Conservation (phyloP, 2,329 filamentous ascomycete genomes). For the Aspergillus sp. region DNA sequence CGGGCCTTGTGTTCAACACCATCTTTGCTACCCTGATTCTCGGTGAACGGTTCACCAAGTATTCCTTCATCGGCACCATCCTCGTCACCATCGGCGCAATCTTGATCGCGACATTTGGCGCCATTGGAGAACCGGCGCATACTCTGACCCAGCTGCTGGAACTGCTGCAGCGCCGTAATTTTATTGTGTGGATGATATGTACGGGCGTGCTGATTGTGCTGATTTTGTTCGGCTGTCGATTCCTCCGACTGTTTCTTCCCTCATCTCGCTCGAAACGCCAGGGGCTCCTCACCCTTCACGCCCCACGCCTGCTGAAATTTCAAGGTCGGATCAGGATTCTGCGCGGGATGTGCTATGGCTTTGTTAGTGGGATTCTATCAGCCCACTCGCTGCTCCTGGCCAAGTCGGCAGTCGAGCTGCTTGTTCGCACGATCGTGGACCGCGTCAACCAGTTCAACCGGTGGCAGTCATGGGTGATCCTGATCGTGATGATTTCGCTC, state of each 20-base stretch:
- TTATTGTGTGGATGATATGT: conserved; percentile 79
- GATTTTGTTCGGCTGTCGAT: conserved; percentile 52
- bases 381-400: conserved; percentile 88
- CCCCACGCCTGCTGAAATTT: conserved; percentile 23
- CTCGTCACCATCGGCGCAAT: conserved; percentile 83
- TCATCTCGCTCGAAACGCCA: conserved; percentile 23
- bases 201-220: conserved; percentile 64
- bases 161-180: conserved; percentile 63
- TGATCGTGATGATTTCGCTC: conserved; percentile 68
- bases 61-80: conserved; percentile 82
- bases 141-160: conserved; percentile 70
- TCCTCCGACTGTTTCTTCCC: conserved; percentile 30
- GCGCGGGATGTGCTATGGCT: conserved; percentile 78
- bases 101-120: conserved; percentile 86
- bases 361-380: conserved; percentile 84
- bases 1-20: conserved; percentile 95
- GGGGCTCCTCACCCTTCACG: conserved; percentile 37
- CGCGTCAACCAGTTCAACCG: conserved; percentile 86
- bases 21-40: conserved; percentile 91
- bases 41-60: conserved; percentile 84
- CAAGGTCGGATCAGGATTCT: conserved; percentile 62
- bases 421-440: conserved; percentile 78
- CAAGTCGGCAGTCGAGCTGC: conserved; percentile 89
- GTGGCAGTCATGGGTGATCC: conserved; percentile 90
- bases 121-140: conserved; percentile 87